Conservation (phyloP, 2,329 filamentous ascomycete genomes). For the Phoma sp. region DNA sequence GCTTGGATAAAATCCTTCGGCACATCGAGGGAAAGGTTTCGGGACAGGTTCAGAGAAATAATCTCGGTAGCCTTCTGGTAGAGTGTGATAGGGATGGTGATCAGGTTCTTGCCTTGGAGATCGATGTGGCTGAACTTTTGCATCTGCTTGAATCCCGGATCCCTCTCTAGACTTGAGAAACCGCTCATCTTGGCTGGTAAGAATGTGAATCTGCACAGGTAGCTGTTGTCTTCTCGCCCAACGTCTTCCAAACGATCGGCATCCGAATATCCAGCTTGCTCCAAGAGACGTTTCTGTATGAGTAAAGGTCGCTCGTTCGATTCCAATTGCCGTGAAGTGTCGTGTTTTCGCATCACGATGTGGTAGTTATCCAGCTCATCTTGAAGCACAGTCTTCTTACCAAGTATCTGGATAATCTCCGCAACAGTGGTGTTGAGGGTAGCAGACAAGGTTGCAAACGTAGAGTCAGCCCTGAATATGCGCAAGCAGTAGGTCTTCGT, state of each 20-base stretch:
- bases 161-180: slow-evolving; percentile 73
- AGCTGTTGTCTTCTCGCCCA: slow-evolving; percentile 95
- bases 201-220: slow-evolving; percentile 95
- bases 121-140: slow-evolving; percentile 96
- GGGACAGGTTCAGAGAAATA: slow-evolving; percentile 90
- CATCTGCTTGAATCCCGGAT: slow-evolving; percentile 80
- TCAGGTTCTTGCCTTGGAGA: slow-evolving; percentile 84
- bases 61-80: slow-evolving; percentile 94
- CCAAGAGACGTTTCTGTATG: slow-evolving; percentile 88
- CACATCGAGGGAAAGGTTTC: slow-evolving; percentile 89
- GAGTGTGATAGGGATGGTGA: slow-evolving; percentile 92
- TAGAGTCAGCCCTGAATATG: slow-evolving; percentile 91
- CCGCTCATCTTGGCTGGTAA: slow-evolving; percentile 87
- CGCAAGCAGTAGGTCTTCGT: slow-evolving; percentile 86
- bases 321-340: slow-evolving; percentile 81
- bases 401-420: slow-evolving; percentile 87
- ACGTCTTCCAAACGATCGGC: slow-evolving; percentile 90
- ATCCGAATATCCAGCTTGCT: slow-evolving; percentile 90
- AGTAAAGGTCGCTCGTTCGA: slow-evolving; percentile 82
- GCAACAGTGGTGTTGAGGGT: slow-evolving; percentile 82
- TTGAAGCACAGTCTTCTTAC: slow-evolving; percentile 92
- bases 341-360: slow-evolving; percentile 93
- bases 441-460: slow-evolving; percentile 91
- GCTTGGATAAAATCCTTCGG: slow-evolving; percentile 96
- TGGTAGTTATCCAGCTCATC: slow-evolving; percentile 94